Base-by-base conservation (phyloP, 129 eudicot genomes). In the Saussurea involucrata region DNA sequence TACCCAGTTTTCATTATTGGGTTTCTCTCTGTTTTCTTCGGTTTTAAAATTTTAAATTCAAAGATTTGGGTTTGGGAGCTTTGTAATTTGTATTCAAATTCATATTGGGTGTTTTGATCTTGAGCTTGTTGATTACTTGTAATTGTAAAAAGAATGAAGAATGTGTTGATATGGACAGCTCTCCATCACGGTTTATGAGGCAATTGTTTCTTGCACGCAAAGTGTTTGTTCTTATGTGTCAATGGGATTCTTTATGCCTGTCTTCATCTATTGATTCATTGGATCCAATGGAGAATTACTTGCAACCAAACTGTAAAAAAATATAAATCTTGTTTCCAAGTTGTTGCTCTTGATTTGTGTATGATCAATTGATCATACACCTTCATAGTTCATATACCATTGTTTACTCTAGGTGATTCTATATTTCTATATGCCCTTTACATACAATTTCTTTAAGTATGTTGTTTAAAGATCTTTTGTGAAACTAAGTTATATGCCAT, bases 141-240 rank as follows among this genome's bases (percentile, higher is more conserved):
- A 6, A 71, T 21, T 22, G 31, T 10, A 18, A 5, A 73, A 33
- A n/a, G 64, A 66, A 66, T 33, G 76, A 68, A 46, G 83, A 80
- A 80, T 60, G 76, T 74, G 76, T 81, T 80, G 74, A 80, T 73
- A 4, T 44, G 49, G 83, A 79, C 73, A 72, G 29, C 28, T 25
- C 21, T 44, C 58, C 57, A 49, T 72, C 60, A 64, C 40, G 2
- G 53, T 55, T 58, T 24, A 13, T 78, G n/a, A 67, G 53, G 24
- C 63, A 74, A 64, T 57, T 75, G 80, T 74, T 68, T 66, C 84
- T 81, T 81, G 80, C 80, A 81, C 79, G 80, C 71, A 28, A 75
- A 60, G 84, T 81, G 80, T 81, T 81, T 68, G 84, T 24, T 75
- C 11, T 40, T 71, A 42, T 67, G 69, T 24, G 64, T 63, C 29